Percentiles rank a stretch among this genome's conserved stretches.
phyloP scores from a whole-genome alignment of 208 protist species.

The Crithidia sp. region DNA sequence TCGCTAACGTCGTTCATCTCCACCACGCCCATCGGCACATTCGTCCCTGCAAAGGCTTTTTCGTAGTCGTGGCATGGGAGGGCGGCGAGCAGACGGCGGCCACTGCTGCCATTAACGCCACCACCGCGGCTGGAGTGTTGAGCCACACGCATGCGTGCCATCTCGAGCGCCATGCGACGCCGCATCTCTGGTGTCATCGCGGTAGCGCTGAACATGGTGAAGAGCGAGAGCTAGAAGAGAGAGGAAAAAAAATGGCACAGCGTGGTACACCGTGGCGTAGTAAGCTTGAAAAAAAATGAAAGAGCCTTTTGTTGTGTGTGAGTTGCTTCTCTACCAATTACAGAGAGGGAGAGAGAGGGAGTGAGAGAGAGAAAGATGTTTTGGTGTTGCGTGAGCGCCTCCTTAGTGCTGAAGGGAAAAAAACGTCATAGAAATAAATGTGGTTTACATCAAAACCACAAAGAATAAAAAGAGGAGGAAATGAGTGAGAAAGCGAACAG shows the following conservation, averaged over 20 bases:
- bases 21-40: slow-evolving; percentile 7
- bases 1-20: background rate
- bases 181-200: background rate
- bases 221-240: background rate
- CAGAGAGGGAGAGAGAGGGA: too few species aligned
- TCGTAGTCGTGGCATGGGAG: slow-evolving; percentile 9
- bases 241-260: background rate
- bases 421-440: too few species aligned
- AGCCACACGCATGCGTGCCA: background rate
- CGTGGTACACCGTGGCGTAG: background rate
- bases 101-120: background rate
- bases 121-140: background rate
- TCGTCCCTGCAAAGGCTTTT: slow-evolving; percentile 9
- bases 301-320: background rate
- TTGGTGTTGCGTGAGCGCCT: too few species aligned
- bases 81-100: background rate
- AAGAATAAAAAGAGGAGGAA: too few species aligned
- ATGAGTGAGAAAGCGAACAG: too few species aligned
- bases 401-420: too few species aligned
- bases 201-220: slow-evolving; percentile 7
- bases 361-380: too few species aligned
- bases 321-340: too few species aligned
- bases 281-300: background rate
- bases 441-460: too few species aligned
- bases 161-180: background rate